Evolutionary conservation across 495 filamentous ascomycete species (phyloP), one percentile per base, ranked within the genome.

Genomic region (Aspergillus sparsus): DNA sequence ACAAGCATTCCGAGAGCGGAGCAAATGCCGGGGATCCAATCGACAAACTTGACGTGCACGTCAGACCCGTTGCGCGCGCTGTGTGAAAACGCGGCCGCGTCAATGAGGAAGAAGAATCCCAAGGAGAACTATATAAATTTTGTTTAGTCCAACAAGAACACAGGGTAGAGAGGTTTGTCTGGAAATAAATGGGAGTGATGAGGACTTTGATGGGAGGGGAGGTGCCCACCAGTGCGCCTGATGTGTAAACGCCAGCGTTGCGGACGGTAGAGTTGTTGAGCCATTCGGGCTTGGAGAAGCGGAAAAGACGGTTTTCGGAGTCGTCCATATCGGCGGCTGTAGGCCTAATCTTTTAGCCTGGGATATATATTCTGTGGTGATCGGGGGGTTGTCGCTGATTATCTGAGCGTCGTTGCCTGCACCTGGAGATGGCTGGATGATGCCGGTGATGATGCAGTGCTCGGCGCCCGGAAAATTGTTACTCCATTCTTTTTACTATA

Each of bases 11-110:
- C 95, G 18, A 98, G 83, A 51, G 86, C 82, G 47, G 85, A 89
- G 80, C 96, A 99, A 79, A 99, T 96, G 57, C 92, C 87, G 18
- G 95, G 95, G 64, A 99, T 90, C 95, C 95, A 99, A 82, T 99
- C 95, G 68, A 98, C 84, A 74, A 98, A 97, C 71, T 84, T 93
- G 68, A 99, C 86, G 80, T 99, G 93, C 53, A 96, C 83, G 71
- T 85, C 74, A 16, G 89, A 89, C 53, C 82, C 86, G 78, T 97
- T 98, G 66, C 81, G 83, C 37, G 80, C 57, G 58, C 89, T 92
- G 67, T 88, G 85, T 53, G 91, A 96, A 82, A 88, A 98, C 47
- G 91, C 85, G 16, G 94, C 88, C 45, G 89, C 86, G 74, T 99
- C 95, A 77, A 99, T 85, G 66, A 97, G 85, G 80, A 90, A 87